Evolutionary conservation across 768 basidiomycete genomes (phyloP), one percentile per base, ranked within the genome.

Genomic region (Leucocoprinus leucothites): DNA sequence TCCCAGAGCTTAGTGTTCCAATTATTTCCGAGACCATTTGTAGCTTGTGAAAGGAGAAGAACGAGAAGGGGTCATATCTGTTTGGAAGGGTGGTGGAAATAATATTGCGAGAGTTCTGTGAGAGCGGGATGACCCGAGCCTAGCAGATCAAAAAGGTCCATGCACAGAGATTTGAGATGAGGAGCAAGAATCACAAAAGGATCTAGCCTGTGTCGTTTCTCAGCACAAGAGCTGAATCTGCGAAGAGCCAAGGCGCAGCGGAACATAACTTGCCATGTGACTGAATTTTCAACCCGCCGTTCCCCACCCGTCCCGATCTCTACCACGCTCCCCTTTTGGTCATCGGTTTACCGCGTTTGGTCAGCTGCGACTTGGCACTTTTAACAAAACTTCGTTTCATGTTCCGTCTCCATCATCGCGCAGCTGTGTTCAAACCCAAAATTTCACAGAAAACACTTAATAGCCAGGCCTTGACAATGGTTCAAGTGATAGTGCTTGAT

Each of bases 21-120:
- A 19, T 78, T 71, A 0, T 74, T 69, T 0, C 89, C 89, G 6
- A 96, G 77, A 0, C 94, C 95, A 63, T 96, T 97, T 22, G 94
- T 96, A 1, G 95, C 94, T 58, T 87, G 86, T 8, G 89, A 76
- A 63, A 96, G 85, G 28, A 98, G 79, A 13, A 98, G 80, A 16
- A 97, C 86, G 53, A 98, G 80, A 53, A 94, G 75, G 0, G 94
- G 94, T 4, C 95, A 81, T 18, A 98, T 78, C 62, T 96, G 92
- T 67, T 98, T 97, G 4, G 93, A 92, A 2, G 86, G 87, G 59
- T 90, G 89, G 35, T 82, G 77, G 69, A 97, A 97, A 74, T 98
- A 97, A 70, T 98, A 96, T 58, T 91, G 84, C 1, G 94, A 89
- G 51, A 95, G 85, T 61, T 91, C 84, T 56, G 85, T 85, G 50